A percentile compares a stretch with the other conserved stretches of the same genome.
Evolutionary conservation across 2,329 filamentous ascomycete species (phyloP).

Genomic region (Lojkania enalia): DNA sequence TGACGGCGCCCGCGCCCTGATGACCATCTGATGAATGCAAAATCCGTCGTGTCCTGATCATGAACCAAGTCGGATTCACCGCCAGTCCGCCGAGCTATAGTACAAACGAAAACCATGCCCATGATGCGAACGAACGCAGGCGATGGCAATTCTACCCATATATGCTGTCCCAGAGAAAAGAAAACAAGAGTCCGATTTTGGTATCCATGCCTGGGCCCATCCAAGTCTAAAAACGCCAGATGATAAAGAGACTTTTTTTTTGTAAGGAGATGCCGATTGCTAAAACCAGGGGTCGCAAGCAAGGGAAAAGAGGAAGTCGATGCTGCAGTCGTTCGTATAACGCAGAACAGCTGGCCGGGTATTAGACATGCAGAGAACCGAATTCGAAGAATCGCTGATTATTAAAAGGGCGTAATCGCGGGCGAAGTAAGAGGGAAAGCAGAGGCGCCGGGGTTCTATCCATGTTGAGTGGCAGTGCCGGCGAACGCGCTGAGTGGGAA

Average conservation of each 20-base stretch:
- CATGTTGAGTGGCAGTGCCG: conserved; percentile 10
- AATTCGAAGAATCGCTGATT: conserved; percentile 39
- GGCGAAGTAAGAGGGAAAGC: conserved; percentile 19
- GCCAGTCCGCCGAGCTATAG: conserved; percentile 36
- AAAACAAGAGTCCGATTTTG: conserved; percentile 41
- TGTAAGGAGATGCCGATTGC: conserved; percentile 42
- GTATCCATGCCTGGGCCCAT: conserved; percentile 47
- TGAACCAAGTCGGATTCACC: conserved; percentile 27
- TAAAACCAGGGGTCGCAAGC: conserved; percentile 23
- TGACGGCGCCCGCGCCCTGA: conserved; percentile 30
- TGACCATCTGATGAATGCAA: conserved; percentile 40
- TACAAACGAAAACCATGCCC: conserved; percentile 39
- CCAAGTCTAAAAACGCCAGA: conserved; percentile 46
- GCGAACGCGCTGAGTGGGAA: conserved; percentile 10
- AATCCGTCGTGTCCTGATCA: conserved; percentile 34
- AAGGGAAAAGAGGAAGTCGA: conserved; percentile 25
- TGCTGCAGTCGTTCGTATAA: conserved; percentile 29
- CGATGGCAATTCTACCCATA: conserved; percentile 38
- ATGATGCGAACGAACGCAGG: conserved; percentile 36
- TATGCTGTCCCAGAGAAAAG: conserved; percentile 31
- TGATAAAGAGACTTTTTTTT: conserved; percentile 35
- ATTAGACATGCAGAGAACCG: conserved; percentile 40
- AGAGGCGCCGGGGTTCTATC: conserved; percentile 18
- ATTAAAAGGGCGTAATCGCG: conserved; percentile 43
- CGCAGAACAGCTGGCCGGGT: conserved; percentile 37